Percentiles rank a stretch among this genome's conserved stretches.
phyloP scores from a whole-genome alignment of 192 early-diverging fungal genomes.

The Phlyctochytrium planicorne region DNA sequence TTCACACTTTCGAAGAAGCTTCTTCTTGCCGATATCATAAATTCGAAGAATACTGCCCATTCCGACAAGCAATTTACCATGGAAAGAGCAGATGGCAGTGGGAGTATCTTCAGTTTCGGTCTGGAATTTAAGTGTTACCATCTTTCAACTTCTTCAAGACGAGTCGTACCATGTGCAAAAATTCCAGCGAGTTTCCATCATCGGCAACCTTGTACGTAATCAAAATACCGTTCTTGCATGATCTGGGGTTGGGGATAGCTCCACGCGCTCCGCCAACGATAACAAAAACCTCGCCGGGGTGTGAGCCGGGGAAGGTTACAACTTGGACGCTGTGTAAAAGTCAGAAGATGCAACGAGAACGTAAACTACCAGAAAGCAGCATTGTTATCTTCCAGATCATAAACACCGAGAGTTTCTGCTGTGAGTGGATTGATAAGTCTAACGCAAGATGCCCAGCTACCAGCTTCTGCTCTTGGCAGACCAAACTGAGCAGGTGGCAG shows the following conservation, averaged over 20 bases:
- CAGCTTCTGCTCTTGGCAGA: slow-evolving; percentile 60
- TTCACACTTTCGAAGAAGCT: slow-evolving; percentile 89
- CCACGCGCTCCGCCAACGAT: slow-evolving; percentile 83
- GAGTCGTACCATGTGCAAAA: slow-evolving; percentile 65
- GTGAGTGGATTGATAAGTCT: slow-evolving; percentile 76
- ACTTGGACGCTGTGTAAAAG: slow-evolving; percentile 41
- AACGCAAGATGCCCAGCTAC: slow-evolving; percentile 87
- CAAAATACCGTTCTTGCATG: slow-evolving; percentile 68
- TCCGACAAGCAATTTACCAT: slow-evolving; percentile 85
- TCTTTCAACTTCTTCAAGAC: slow-evolving; percentile 9
- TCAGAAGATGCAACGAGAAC: slow-evolving; percentile 14
- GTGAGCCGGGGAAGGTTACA: slow-evolving; percentile 55
- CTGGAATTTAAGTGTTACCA: slow-evolving; percentile 22
- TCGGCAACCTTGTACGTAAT: slow-evolving; percentile 70
- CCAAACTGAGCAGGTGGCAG: slow-evolving; percentile 80
- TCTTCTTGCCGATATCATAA: slow-evolving; percentile 89
- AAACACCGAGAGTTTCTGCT: slow-evolving; percentile 62
- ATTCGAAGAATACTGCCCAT: slow-evolving; percentile 84
- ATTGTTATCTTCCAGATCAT: slow-evolving; percentile 83
- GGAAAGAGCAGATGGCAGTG: slow-evolving; percentile 78
- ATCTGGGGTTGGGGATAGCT: slow-evolving; percentile 67
- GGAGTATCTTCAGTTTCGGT: slow-evolving; percentile 88
- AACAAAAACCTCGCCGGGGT: slow-evolving; percentile 59
- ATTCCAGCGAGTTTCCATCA: slow-evolving; percentile 66
- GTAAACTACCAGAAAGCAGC: slow-evolving; percentile 68